A percentile compares a stretch with the other conserved stretches of the same genome.
Evolutionary conservation across 306 rosid species (phyloP).

Genomic region (Castanea crenata): DNA sequence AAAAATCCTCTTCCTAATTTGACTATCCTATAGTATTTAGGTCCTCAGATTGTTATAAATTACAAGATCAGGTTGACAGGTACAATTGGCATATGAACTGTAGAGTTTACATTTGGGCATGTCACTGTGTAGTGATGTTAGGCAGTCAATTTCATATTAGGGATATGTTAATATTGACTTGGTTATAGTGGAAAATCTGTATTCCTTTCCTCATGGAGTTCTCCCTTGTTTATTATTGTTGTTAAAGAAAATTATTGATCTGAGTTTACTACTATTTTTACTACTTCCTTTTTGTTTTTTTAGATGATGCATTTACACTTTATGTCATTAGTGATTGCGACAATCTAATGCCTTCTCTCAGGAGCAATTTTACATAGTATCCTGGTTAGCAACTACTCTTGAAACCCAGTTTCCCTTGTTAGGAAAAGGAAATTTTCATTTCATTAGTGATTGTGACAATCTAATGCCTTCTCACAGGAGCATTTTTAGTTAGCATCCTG

Average conservation of each 20-base stretch:
- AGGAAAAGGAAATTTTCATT: neutral
- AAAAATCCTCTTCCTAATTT: neutral
- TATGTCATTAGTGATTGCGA: neutral
- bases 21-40: neutral
- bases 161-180: neutral
- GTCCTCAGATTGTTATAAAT: neutral
- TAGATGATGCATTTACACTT: neutral
- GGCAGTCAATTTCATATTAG: neutral
- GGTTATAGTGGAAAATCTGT: neutral
- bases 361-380: neutral
- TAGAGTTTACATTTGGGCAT: neutral
- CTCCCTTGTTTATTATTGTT: neutral
- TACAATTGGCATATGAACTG: neutral
- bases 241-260: neutral
- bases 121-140: neutral
- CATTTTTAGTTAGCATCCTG: neutral
- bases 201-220: neutral
- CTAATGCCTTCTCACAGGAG: neutral
- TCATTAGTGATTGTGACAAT: neutral
- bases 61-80: neutral
- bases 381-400: neutral
- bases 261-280: neutral
- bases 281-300: neutral
- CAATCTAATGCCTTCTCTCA: neutral
- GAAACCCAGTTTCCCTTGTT: neutral